phyloP scores from a whole-genome alignment of 2,329 filamentous ascomycete genomes.

The Alternaria sp. region DNA sequence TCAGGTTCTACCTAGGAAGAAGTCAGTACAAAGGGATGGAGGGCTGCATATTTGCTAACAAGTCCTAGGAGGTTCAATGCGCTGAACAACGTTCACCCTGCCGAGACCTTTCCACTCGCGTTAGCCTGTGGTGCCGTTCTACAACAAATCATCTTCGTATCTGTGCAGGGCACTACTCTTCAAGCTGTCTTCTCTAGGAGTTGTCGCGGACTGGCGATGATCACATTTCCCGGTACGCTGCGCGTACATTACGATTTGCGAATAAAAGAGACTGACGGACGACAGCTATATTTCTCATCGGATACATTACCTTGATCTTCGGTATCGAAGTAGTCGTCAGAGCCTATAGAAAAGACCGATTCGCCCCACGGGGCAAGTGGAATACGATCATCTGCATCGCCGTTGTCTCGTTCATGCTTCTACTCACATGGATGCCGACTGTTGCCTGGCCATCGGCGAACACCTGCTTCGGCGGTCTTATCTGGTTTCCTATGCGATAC shows the following conservation, averaged over 20 bases:
- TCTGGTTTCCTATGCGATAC: constrained; percentile 72
- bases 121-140: constrained; percentile 50
- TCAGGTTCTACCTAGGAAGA: constrained; percentile 42
- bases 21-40: constrained; percentile 32
- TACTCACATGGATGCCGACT: constrained; percentile 68
- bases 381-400: constrained; percentile 66
- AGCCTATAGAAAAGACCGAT: constrained; percentile 63
- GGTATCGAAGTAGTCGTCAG: constrained; percentile 68
- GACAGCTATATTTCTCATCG: constrained; percentile 71
- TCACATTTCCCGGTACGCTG: constrained; percentile 52
- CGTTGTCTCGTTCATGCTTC: constrained; percentile 60
- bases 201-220: constrained; percentile 48
- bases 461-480: constrained; percentile 71
- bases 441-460: constrained; percentile 64
- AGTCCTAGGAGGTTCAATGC: constrained; percentile 45
- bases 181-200: constrained; percentile 48
- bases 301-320: constrained; percentile 72
- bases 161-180: constrained; percentile 52
- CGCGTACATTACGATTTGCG: not conserved
- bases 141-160: constrained; percentile 51
- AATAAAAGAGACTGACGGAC: constrained; percentile 25
- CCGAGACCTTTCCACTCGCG: constrained; percentile 53
- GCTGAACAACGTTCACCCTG: constrained; percentile 51
- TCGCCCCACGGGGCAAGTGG: constrained; percentile 68
- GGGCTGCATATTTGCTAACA: constrained; percentile 23